Conservation (phyloP, 2,329 filamentous ascomycete genomes). For the Hyphodiscus sp. region DNA sequence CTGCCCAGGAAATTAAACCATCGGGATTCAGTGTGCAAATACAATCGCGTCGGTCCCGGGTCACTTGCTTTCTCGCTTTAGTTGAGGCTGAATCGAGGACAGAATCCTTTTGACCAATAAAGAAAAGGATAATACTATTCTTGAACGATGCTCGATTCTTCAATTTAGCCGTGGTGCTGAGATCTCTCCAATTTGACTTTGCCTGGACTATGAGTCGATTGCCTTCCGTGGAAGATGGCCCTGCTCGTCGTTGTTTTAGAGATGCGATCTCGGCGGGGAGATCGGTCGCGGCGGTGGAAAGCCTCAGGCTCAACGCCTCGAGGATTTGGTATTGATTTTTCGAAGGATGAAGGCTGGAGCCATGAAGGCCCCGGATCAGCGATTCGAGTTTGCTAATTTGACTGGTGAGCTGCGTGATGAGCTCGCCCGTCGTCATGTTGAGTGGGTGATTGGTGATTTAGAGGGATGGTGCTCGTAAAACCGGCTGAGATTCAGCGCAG, state of each 20-base stretch:
- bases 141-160: not conserved
- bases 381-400: constrained; percentile 1
- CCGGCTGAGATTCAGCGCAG: too few relatives aligned
- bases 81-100: constrained; percentile 2
- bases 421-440: not conserved
- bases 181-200: too few relatives aligned
- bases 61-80: constrained; percentile 6
- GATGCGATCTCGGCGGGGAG: not conserved
- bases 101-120: not conserved
- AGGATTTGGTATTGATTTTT: constrained; percentile 5
- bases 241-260: constrained; percentile 1
- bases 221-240: not conserved
- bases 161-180: too few relatives aligned
- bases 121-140: constrained; percentile 1
- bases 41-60: constrained; percentile 3
- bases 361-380: not conserved
- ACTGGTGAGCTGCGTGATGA: not conserved
- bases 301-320: constrained; percentile 1
- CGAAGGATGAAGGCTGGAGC: constrained; percentile 3
- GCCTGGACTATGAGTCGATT: too few relatives aligned
- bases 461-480: too few relatives aligned
- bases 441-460: not conserved
- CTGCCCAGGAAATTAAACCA: constrained; percentile 10
- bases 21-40: constrained; percentile 7
- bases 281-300: not conserved